Evolutionary conservation across 2,329 filamentous ascomycete genomes (phyloP).

Genomic region (Sporothrix phasma): DNA sequence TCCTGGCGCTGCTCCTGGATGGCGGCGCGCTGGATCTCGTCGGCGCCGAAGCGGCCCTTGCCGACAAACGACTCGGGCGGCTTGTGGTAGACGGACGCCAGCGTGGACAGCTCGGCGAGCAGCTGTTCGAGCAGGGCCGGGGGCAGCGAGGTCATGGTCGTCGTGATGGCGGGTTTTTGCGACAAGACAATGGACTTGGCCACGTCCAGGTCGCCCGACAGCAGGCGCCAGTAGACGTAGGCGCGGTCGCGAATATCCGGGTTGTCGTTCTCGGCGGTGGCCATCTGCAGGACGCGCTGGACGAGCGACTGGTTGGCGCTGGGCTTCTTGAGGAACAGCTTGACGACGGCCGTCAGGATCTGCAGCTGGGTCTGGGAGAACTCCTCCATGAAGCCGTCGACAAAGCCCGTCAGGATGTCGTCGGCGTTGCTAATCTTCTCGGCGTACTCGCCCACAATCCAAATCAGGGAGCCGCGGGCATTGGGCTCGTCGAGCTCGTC

Average conservation of each 20-base stretch:
- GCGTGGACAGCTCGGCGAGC: conserved; percentile 82
- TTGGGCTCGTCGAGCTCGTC: conserved; percentile 93
- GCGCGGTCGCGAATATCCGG: conserved; percentile 94
- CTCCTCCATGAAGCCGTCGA: conserved; percentile 90
- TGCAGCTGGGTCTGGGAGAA: conserved; percentile 98
- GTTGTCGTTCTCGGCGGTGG: conserved; percentile 92
- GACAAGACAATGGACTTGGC: conserved; percentile 92
- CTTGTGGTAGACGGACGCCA: conserved; percentile 97
- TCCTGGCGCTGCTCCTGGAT: conserved; percentile 95
- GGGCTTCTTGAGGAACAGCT: conserved; percentile 94
- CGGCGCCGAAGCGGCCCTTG: conserved; percentile 85
- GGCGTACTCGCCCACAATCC: conserved; percentile 98
- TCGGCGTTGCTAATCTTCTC: conserved; percentile 99
- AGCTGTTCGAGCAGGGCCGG: conserved; percentile 77
- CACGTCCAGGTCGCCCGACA: conserved; percentile 83
- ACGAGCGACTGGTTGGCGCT: conserved; percentile 84
- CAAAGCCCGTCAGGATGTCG: conserved; percentile 82
- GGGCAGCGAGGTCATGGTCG: conserved; percentile 85
- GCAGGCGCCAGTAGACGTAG: conserved; percentile 94
- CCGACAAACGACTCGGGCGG: conserved; percentile 96
- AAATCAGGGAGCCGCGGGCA: conserved; percentile 83
- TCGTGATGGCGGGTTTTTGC: conserved; percentile 86
- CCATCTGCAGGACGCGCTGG: conserved; percentile 85
- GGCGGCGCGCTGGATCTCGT: conserved; percentile 87
- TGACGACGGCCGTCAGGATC: conserved; percentile 93